Percentiles rank a stretch among this genome's conserved stretches.
Evolutionary conservation across 2,329 filamentous ascomycete genomes (phyloP).

Genomic region (Dactylonectria estremocensis): DNA sequence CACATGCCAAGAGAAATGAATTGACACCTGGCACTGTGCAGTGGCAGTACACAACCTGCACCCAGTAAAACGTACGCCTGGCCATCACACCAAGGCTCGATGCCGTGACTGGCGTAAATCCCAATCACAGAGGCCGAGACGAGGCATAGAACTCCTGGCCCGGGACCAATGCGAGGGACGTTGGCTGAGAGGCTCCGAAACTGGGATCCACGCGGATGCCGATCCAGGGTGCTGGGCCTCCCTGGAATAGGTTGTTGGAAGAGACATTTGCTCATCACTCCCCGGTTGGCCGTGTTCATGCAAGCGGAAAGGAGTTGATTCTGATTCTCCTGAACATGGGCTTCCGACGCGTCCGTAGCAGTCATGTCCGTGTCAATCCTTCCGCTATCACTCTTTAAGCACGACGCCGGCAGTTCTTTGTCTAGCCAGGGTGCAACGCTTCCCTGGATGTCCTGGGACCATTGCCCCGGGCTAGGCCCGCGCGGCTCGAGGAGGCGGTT

Average conservation of each 20-base stretch:
- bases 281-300: constrained; percentile 18
- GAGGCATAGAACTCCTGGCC: constrained; percentile 11
- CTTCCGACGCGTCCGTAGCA: neutral
- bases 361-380: neutral
- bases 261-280: constrained; percentile 12
- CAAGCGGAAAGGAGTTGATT: neutral
- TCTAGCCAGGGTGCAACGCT: neutral
- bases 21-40: constrained; percentile 1
- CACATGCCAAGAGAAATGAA: neutral
- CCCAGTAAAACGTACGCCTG: neutral
- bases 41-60: neutral
- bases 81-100: neutral
- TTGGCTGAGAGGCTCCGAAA: constrained; percentile 16
- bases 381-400: neutral
- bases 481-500: neutral
- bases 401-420: neutral
- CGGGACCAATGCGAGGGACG: constrained; percentile 8
- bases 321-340: neutral
- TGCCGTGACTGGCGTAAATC: constrained; percentile 16
- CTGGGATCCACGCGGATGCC: constrained; percentile 36
- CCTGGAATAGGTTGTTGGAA: constrained; percentile 30
- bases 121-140: constrained; percentile 11
- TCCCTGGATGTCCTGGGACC: neutral
- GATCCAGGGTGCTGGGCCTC: constrained; percentile 39
- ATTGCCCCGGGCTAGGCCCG: neutral